phyloP scores from a whole-genome alignment of 2,329 filamentous ascomycete genomes.

The Sarocladium brachiariae region DNA sequence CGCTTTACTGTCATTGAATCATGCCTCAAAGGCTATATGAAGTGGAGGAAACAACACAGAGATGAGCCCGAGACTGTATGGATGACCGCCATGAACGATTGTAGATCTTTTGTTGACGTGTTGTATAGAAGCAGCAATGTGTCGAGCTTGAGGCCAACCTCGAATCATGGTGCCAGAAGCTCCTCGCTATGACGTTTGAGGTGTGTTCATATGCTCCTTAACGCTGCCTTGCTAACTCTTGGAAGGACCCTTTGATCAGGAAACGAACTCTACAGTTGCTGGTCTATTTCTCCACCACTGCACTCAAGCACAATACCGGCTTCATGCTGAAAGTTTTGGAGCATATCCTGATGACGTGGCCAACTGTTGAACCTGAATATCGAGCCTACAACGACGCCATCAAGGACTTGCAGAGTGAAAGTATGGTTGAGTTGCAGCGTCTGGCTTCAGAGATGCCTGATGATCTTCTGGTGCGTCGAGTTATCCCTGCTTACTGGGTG shows the following conservation, averaged over 20 bases:
- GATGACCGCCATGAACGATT: background rate
- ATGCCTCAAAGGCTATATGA: slow-evolving; percentile 79
- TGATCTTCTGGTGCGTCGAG: slow-evolving; percentile 61
- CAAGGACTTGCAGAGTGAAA: slow-evolving; percentile 78
- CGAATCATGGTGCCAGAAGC: slow-evolving; percentile 64
- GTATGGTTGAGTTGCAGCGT: slow-evolving; percentile 80
- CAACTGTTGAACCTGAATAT: slow-evolving; percentile 64
- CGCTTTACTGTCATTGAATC: slow-evolving; percentile 87
- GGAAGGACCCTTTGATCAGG: slow-evolving; percentile 69
- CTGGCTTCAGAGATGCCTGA: slow-evolving; percentile 88
- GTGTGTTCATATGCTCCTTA: slow-evolving; percentile 30
- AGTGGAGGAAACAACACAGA: slow-evolving; percentile 51
- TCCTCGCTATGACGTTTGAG: slow-evolving; percentile 67
- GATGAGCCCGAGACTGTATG: slow-evolving; percentile 22
- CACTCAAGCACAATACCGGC: slow-evolving; percentile 65
- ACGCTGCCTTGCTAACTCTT: slow-evolving; percentile 14
- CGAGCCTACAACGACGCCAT: slow-evolving; percentile 78
- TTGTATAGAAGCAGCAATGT: slow-evolving; percentile 40
- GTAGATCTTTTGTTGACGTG: slow-evolving; percentile 16
- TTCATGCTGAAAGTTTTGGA: slow-evolving; percentile 89
- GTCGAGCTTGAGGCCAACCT: slow-evolving; percentile 55
- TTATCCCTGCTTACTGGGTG: background rate
- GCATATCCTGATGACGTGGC: slow-evolving; percentile 79
- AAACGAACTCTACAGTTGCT: slow-evolving; percentile 76
- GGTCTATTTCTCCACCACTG: slow-evolving; percentile 77